Conservation (phyloP, 441 rosid genomes). For the Melastoma candidum region DNA sequence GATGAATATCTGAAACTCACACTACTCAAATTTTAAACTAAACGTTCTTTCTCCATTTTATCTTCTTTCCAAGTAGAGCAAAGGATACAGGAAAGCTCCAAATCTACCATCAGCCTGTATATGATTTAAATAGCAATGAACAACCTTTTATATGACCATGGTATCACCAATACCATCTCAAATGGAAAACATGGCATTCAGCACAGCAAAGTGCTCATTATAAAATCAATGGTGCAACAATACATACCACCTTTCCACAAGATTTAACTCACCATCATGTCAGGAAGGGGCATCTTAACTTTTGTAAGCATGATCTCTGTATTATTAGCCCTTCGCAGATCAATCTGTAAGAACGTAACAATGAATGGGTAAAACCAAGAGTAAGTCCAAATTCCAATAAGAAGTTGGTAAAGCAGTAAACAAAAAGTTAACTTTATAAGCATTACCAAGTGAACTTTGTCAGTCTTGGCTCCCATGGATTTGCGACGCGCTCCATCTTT, state of each 20-base stretch:
- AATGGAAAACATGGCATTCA: no score
- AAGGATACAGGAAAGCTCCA: no score
- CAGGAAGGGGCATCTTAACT: conserved; percentile 97
- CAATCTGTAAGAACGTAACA: conserved; percentile 43
- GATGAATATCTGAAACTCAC: no score
- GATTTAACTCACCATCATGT: conserved; percentile 83
- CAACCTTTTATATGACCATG: no score
- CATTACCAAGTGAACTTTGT: conserved; percentile 80
- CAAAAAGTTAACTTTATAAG: neutral
- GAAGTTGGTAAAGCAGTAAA: neutral
- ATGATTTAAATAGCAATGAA: no score
- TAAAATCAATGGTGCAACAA: no score
- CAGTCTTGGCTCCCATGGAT: conserved; percentile 71
- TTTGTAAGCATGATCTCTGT: conserved; percentile 99
- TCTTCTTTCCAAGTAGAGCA: no score
- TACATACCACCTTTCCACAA: neutral
- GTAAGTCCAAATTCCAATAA: conserved; percentile 2
- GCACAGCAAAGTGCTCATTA: no score
- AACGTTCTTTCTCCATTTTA: no score
- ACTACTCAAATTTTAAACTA: no score
- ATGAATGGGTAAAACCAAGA: neutral
- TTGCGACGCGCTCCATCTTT: conserved; percentile 60
- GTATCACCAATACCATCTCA: no score
- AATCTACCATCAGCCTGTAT: no score
- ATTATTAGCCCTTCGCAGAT: conserved; percentile 95